Evolutionary conservation across 2,329 filamentous ascomycete species (phyloP).

Genomic region (Exophiala viscosa): DNA sequence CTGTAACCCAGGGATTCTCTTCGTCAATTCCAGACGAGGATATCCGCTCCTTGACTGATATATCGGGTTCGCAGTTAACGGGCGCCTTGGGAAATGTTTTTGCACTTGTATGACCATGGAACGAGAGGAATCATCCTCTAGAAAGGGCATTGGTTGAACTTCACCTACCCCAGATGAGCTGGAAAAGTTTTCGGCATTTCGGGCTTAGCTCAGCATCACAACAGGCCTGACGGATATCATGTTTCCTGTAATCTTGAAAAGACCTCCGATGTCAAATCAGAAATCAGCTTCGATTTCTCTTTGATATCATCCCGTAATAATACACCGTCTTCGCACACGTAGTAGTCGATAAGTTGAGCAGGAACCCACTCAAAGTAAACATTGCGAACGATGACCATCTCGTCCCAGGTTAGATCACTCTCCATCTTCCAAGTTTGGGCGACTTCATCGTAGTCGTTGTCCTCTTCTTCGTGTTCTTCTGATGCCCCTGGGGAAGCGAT

Average conservation of each 20-base stretch:
- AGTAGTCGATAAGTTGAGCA: constrained; percentile 49
- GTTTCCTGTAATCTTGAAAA: constrained; percentile 9
- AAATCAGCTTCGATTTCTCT: constrained; percentile 8
- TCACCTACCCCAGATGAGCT: too few relatives aligned
- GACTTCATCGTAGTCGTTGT: constrained; percentile 54
- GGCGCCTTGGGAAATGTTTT: too few relatives aligned
- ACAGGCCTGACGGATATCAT: neutral
- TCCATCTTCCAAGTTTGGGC: constrained; percentile 8
- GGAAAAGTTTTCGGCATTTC: too few relatives aligned
- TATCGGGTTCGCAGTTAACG: too few relatives aligned
- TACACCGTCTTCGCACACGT: constrained; percentile 54
- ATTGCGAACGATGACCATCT: constrained; percentile 38
- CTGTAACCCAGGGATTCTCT: too few relatives aligned
- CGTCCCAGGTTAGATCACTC: constrained; percentile 6
- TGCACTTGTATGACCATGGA: too few relatives aligned
- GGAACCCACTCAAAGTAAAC: constrained; percentile 62
- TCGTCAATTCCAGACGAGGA: too few relatives aligned
- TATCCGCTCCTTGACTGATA: too few relatives aligned
- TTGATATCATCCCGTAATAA: constrained; percentile 28
- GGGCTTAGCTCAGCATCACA: too few relatives aligned
- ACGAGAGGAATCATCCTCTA: too few relatives aligned
- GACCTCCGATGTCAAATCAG: constrained; percentile 9
- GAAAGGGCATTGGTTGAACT: too few relatives aligned
- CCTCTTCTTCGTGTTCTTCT: constrained; percentile 47
- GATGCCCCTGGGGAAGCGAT: constrained; percentile 48